Evolutionary conservation across 352 stramenopile species (phyloP), one percentile per base, ranked within the genome.

Genomic region (Pythium utonaiense): DNA sequence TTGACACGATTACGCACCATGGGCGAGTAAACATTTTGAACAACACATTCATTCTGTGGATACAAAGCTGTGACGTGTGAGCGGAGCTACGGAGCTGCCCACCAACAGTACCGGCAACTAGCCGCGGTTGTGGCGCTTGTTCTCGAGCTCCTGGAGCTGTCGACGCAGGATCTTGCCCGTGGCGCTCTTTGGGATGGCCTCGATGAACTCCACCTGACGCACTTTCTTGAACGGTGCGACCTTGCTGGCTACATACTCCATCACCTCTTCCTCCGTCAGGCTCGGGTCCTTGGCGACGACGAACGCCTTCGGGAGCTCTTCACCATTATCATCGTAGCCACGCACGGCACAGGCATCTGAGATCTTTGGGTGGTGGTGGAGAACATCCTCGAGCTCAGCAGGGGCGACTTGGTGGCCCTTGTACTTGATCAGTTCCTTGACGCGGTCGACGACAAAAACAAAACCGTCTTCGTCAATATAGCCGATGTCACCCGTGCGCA

Each of bases 391-490:
- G 12, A 98, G 70, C 66, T 98, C 92, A 0, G 93, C 93, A 14
- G 93, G 95, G 9, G 93, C 87, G 10, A 98, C 76, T 57, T 96
- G 93, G 56, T 95, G 94, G 13, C 91, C 93, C 57, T 97, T 96
- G 61, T 96, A 92, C 77, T 98, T 98, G 71, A 98, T 98, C 2
- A 98, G 66, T 67, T 98, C 93, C 77, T 98, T 98, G 17, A 86
- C 64, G n/a, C 95, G 73, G 68, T 98, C 95, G 0, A 91, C 86
- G 27, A 98, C 94, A 58, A 86, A 96, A 19, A 98, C 86, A 65
- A 79, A 98, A 10, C 90, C 92, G 38, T 98, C 89, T n/a, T 96
- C 82, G 64, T 98, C 93, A 36, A 98, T 91, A 49, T 91, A 88
- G 8, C 80, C 90, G 24, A 97, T 68, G 69, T 98, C 94, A 6